Conservation (phyloP, 2,329 filamentous ascomycete genomes). For the Monilinia polystroma region DNA sequence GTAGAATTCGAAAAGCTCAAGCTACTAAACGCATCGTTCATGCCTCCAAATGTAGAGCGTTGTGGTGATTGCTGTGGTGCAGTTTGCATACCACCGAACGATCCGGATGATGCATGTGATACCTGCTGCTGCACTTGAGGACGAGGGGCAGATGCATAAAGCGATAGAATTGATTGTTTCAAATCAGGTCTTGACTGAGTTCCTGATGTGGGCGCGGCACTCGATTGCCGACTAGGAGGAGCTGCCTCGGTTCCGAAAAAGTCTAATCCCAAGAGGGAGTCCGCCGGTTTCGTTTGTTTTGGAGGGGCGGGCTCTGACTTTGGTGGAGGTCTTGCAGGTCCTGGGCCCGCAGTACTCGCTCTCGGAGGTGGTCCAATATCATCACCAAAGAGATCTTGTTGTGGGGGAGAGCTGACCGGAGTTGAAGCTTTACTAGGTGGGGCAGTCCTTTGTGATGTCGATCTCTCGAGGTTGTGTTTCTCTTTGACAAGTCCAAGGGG, state of each 20-base stretch:
- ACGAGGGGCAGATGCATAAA: slow-evolving; percentile 83
- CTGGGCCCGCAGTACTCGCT: slow-evolving; percentile 69
- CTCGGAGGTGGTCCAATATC: slow-evolving; percentile 62
- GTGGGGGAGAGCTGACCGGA: slow-evolving; percentile 47
- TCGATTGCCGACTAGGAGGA: slow-evolving; percentile 76
- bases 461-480: slow-evolving; percentile 62
- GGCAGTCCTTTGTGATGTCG: slow-evolving; percentile 39
- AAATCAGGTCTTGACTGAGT: slow-evolving; percentile 81
- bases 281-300: slow-evolving; percentile 67
- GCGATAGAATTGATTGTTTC: slow-evolving; percentile 94
- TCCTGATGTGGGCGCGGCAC: slow-evolving; percentile 66
- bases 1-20: slow-evolving; percentile 56
- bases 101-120: slow-evolving; percentile 57
- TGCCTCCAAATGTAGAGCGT: slow-evolving; percentile 49
- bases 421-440: slow-evolving; percentile 31
- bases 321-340: slow-evolving; percentile 52
- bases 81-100: slow-evolving; percentile 64
- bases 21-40: slow-evolving; percentile 77
- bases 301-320: slow-evolving; percentile 66
- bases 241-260: slow-evolving; percentile 76
- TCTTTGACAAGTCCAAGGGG: slow-evolving; percentile 62
- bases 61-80: slow-evolving; percentile 47
- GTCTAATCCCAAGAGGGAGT: slow-evolving; percentile 88
- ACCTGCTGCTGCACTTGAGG: slow-evolving; percentile 60
- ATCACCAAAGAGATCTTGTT: slow-evolving; percentile 81